A percentile compares a stretch with the other conserved stretches of the same genome.
These are phyloP conservation scores for Globisporangium solare DNA, from an alignment of 352 stramenopile species.

Conservation along the genomic window DNA sequence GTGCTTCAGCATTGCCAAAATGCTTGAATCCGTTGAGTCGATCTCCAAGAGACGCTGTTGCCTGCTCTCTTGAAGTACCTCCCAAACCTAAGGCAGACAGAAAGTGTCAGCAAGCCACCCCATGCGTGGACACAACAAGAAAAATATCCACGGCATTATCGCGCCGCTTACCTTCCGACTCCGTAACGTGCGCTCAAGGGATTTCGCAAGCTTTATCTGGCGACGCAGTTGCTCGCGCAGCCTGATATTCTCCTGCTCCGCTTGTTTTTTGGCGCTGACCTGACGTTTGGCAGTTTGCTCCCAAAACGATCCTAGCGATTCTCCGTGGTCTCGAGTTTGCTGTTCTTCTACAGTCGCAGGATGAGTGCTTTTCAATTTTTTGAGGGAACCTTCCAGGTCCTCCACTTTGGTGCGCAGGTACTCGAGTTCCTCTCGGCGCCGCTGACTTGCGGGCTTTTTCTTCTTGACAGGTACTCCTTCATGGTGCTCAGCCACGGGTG, in stretches of 20 bases:
- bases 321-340: slow-evolving; percentile 5
- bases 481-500: too few species aligned
- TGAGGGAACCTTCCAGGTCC: slow-evolving; percentile 12
- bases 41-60: too few species aligned
- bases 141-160: too few species aligned
- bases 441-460: slow-evolving; percentile 5
- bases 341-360: not conserved
- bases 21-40: too few species aligned
- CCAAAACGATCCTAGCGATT: slow-evolving; percentile 10
- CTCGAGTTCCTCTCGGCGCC: slow-evolving; percentile 15
- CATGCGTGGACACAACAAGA: too few species aligned
- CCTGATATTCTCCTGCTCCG: slow-evolving; percentile 14
- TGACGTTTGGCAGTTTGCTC: slow-evolving; percentile 17
- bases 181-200: slow-evolving; percentile 11
- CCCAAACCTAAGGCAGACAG: slow-evolving; percentile 14
- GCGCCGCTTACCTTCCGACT: slow-evolving; percentile 10
- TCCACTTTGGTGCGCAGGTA: slow-evolving; percentile 16
- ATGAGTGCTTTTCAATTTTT: slow-evolving; percentile 11
- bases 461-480: too few species aligned
- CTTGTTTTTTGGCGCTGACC: slow-evolving; percentile 14
- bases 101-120: not conserved
- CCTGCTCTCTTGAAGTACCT: slow-evolving; percentile 9
- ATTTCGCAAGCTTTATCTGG: slow-evolving; percentile 13
- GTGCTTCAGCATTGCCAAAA: too few species aligned
- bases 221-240: slow-evolving; percentile 11